Evolutionary conservation across 192 early-diverging fungal genomes (phyloP).

Genomic region (Dimargaris xerosporica): DNA sequence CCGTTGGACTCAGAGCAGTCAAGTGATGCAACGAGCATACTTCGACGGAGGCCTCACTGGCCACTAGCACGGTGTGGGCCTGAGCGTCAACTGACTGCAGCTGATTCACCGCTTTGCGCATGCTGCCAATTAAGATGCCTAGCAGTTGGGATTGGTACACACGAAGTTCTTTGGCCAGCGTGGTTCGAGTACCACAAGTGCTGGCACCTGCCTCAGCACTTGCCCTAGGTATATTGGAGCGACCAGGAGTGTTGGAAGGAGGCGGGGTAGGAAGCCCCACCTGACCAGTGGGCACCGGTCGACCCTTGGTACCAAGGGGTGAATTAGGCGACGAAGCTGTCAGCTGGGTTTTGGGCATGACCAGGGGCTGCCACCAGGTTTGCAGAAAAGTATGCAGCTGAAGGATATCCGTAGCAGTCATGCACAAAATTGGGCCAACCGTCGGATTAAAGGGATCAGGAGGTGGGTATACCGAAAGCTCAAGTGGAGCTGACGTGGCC

Average conservation of each 20-base stretch:
- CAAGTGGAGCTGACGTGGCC: neutral
- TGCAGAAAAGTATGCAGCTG: constrained; percentile 1
- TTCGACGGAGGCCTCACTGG: neutral
- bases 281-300: no score
- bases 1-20: neutral
- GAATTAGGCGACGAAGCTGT: neutral
- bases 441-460: neutral
- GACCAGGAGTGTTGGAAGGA: neutral
- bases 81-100: neutral
- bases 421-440: neutral
- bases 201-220: neutral
- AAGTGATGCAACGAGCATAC: no score
- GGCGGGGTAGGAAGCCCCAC: constrained; percentile 1
- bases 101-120: neutral
- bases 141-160: constrained; percentile 9
- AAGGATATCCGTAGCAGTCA: neutral
- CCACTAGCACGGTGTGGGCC: neutral
- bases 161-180: neutral
- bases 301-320: neutral
- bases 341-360: constrained; percentile 1
- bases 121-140: constrained; percentile 7
- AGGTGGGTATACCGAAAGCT: neutral
- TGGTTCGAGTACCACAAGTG: neutral
- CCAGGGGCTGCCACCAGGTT: constrained; percentile 2
- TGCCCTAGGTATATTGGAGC: neutral